A percentile compares a stretch with the other conserved stretches of the same genome.
Evolutionary conservation across 257 asterid genomes (phyloP).

Genomic region (Ocimum tenuiflorum): DNA sequence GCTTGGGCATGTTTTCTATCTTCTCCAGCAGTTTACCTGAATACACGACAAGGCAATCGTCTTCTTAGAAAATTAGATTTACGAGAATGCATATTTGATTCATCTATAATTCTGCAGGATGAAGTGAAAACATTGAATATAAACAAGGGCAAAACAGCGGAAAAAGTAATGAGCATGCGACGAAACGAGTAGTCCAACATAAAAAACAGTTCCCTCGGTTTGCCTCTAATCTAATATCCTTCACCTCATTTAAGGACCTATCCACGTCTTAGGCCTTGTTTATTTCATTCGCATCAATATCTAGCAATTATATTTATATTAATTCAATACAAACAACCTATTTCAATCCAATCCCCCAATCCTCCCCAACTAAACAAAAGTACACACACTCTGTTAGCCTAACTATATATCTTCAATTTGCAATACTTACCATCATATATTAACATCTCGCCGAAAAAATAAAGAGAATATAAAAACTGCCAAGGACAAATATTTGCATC

Average conservation of each 20-base stretch:
- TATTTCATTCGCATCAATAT: too few species aligned
- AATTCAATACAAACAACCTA: too few species aligned
- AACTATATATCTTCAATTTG: too few species aligned
- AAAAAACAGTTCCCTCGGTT: not conserved
- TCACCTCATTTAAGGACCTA: conserved; percentile 19
- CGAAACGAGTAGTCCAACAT: not conserved
- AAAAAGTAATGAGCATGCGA: conserved; percentile 12
- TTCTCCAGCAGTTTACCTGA: conserved; percentile 25
- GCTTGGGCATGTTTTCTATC: conserved; percentile 51
- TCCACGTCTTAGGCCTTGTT: not conserved
- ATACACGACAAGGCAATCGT: conserved; percentile 12
- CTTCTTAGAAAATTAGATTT: conserved; percentile 3
- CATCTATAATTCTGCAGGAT: too few species aligned
- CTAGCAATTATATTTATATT: too few species aligned
- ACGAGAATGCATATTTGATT: not conserved
- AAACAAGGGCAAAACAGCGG: conserved; percentile 4
- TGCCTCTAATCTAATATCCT: conserved; percentile 15
- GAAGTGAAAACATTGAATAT: conserved; percentile 7
- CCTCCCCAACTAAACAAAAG: too few species aligned
- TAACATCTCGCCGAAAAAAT: too few species aligned
- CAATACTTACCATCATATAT: too few species aligned
- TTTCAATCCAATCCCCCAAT: too few species aligned
- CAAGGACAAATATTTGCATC: too few species aligned
- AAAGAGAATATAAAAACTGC: too few species aligned
- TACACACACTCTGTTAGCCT: too few species aligned